Base-by-base conservation (phyloP, 495 filamentous ascomycete genomes). In the Parmelia sp. region DNA sequence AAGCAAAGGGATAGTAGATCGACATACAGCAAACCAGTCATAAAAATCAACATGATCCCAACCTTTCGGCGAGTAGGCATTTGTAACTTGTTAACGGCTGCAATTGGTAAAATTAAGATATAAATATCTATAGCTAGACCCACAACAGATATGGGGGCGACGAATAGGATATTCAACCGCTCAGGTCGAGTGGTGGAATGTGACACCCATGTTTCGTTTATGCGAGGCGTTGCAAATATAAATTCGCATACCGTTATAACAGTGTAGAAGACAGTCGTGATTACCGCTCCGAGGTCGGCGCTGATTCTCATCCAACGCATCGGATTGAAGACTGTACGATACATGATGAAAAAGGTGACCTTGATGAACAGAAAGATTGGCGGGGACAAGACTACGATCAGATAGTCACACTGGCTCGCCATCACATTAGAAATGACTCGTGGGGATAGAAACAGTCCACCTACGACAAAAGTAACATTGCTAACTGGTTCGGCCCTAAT, bases 291-390 rank as follows among this genome's bases (percentile, higher is more conserved):
- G 17, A 66, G 36, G 19, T 57, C 62, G 23, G 56, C 60, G 15
- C 35, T 39, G 23, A 68, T 45, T 15, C 59, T 39, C 27, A 70
- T 42, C 68, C 66, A 68, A 9, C 66, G 66, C 37, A 65, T 42
- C 3, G 57, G 57, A 9, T 23, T 3, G 27, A 70, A 70, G 15
- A 68, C 45, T 19, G 66, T 17, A 12, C 62, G 56, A 23, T 70
- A 70, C 51, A 65, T 60, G 12, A 70, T 31, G 47, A 68, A 70
- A 21, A 70, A 63, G 0, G 66, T 60, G 17, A 60, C 8, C 42
- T 70, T 70, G 33, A 61, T 53, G 45, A 68, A 66, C 0, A 65
- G 57, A 6, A 59, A 39, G 17, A n/a, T 58, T 21, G 63, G 31
- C 9, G 62, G 19, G 19, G 0, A 0, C 8, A 56, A 7, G n/a